phyloP scores from a whole-genome alignment of 441 rosid species.

The Metrosideros polymorpha region DNA sequence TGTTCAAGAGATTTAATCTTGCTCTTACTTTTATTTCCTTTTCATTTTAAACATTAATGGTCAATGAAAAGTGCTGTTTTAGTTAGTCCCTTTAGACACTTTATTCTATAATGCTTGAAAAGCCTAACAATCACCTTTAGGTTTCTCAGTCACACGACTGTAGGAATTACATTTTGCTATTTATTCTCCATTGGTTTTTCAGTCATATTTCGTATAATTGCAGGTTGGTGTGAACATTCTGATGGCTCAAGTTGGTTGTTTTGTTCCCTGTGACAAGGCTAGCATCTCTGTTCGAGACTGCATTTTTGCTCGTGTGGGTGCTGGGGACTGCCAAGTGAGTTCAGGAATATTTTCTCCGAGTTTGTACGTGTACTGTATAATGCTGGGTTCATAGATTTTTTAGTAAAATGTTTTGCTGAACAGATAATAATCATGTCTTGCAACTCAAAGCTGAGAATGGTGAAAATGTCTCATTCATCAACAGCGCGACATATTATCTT shows the following conservation, averaged over 20 bases:
- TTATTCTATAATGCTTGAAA: neutral
- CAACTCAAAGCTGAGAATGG: neutral
- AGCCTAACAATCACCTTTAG: neutral
- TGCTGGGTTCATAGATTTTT: neutral
- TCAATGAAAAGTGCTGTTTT: neutral
- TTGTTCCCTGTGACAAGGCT: constrained; percentile 95
- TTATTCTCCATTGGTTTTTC: neutral
- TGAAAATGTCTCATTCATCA: neutral
- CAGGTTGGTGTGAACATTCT: constrained; percentile 92
- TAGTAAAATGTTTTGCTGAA: neutral
- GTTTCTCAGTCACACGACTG: neutral
- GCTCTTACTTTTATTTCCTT: neutral
- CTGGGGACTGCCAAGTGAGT: constrained; percentile 99
- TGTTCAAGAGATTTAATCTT: neutral
- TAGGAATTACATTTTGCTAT: neutral
- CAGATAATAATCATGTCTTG: neutral
- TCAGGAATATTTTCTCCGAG: neutral
- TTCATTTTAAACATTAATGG: neutral
- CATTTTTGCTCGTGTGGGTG: constrained; percentile 98
- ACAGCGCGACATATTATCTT: neutral
- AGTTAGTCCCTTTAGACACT: neutral
- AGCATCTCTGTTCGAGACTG: constrained; percentile 89
- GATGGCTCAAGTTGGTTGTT: constrained; percentile 99
- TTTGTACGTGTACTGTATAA: neutral
- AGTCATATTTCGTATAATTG: constrained; percentile 4